Percentiles rank a stretch among this genome's conserved stretches.
These are phyloP conservation scores for Sporobolomyces pararoseus DNA, from an alignment of 768 basidiomycete genomes.

Conservation along the genomic window DNA sequence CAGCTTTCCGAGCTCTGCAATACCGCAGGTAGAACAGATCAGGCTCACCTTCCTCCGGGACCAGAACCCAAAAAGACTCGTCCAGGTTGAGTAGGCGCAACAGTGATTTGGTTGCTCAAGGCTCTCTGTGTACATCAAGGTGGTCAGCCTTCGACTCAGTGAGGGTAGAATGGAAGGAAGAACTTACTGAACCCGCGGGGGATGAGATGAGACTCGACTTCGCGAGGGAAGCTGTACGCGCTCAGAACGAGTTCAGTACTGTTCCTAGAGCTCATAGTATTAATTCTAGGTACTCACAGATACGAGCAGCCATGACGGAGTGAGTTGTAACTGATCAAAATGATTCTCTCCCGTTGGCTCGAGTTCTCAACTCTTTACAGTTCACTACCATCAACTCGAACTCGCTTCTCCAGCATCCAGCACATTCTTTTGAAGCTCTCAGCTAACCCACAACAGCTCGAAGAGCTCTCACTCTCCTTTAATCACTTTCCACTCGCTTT, in stretches of 20 bases:
- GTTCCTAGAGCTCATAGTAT: background rate
- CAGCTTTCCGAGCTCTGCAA: background rate
- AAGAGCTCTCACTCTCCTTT: background rate
- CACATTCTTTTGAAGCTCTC: too few species aligned
- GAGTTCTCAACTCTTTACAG: too few species aligned
- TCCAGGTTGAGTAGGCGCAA: slow-evolving; percentile 29
- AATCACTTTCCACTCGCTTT: background rate
- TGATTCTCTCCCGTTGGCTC: background rate
- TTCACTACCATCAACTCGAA: background rate
- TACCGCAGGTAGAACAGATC: background rate
- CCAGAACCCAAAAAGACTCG: slow-evolving; percentile 28
- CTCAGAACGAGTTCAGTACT: background rate
- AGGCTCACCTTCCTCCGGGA: slow-evolving; percentile 36
- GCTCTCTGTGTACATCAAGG: slow-evolving; percentile 17
- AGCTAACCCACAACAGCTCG: background rate
- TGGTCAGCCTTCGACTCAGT: background rate
- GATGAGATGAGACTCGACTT: slow-evolving; percentile 23
- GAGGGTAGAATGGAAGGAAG: background rate
- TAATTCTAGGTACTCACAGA: slow-evolving; percentile 4
- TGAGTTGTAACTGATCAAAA: background rate
- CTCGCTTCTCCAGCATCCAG: too few species aligned
- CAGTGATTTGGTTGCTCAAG: slow-evolving; percentile 14
- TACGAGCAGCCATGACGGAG: slow-evolving; percentile 6
- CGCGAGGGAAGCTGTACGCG: slow-evolving; percentile 22
- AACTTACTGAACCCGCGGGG: slow-evolving; percentile 25